Evolutionary conservation across 371 early-diverging fungal species (phyloP), one percentile per base, ranked within the genome.

Genomic region (Mortierella polycephala): DNA sequence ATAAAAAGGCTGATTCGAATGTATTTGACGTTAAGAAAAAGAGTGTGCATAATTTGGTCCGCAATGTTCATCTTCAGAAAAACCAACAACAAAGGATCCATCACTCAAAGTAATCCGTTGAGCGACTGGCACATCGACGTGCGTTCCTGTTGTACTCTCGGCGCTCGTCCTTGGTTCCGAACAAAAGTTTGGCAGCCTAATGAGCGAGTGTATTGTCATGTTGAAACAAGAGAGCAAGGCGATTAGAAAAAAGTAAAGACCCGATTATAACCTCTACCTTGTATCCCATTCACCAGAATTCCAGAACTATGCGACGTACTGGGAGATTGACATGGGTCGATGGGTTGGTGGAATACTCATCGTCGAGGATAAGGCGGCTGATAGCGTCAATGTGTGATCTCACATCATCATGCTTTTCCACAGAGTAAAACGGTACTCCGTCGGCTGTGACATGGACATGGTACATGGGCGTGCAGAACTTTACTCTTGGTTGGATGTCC

Each of bases 401-500:
- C 13, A 83, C 77, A 59, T 85, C 85, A 14, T 85, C 85, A 16
- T 47, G 57, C 20, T 83, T 82, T 51, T 81, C 71, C 12, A 81
- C 84, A 13, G 82, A 80, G 57, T 85, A 85, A 68, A 84, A 86
- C 4, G 87, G 87, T 16, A 86, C 61, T n/a, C 90, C 90, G 57
- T 85, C 86, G 41, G 57, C 47, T 5, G 85, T 86, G 23, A 89
- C 81, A 64, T 86, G 82, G 45, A 86, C 83, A 63, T 89, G 90
- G 57, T 85, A 88, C 64, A 89, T 77, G 23, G 86, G 85, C 4
- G 84, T 84, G 20, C 57, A 2, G 71, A 89, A 89, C 50, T 83
- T 81, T 59, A 84, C 82, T 10, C 88, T 62, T 0, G 90, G 88
- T 51, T 70, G 69, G 23, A 85, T 79, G 1, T 83, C 85, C 2